Conservation (phyloP, 305 asterid species). For the Solanum hybrid region DNA sequence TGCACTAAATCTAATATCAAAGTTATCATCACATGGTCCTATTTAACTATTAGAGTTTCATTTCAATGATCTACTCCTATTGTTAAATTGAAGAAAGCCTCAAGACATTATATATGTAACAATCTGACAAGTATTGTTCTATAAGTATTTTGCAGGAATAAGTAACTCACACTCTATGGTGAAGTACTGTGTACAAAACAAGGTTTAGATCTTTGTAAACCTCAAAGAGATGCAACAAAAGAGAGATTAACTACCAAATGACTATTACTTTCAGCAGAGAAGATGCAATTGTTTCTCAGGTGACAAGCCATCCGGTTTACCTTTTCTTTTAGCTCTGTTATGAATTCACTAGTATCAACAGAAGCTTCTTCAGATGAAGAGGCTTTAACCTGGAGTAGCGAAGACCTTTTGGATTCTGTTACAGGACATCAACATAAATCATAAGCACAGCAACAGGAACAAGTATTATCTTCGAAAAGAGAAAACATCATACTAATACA, state of each 20-base stretch:
- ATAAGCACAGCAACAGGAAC: background rate
- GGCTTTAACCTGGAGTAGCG: conserved; percentile 30
- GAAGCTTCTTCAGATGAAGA: conserved; percentile 38
- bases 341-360: conserved; percentile 31
- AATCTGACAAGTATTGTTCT: background rate
- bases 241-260: background rate
- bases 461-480: background rate
- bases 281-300: background rate
- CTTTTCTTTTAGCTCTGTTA: conserved; percentile 43
- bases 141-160: background rate
- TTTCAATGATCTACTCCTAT: background rate
- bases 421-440: conserved; percentile 11
- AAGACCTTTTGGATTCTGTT: conserved; percentile 44
- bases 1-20: background rate
- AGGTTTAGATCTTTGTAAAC: background rate
- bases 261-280: background rate
- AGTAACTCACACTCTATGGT: background rate
- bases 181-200: background rate
- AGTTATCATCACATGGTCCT: background rate
- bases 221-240: background rate
- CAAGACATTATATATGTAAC: background rate
- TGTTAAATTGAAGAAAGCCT: background rate
- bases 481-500: background rate
- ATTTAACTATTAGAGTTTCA: background rate
- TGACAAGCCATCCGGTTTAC: conserved; percentile 8